Evolutionary conservation across 2,329 filamentous ascomycete genomes (phyloP), one percentile per base, ranked within the genome.

Genomic region (Bipolaris victoriae): DNA sequence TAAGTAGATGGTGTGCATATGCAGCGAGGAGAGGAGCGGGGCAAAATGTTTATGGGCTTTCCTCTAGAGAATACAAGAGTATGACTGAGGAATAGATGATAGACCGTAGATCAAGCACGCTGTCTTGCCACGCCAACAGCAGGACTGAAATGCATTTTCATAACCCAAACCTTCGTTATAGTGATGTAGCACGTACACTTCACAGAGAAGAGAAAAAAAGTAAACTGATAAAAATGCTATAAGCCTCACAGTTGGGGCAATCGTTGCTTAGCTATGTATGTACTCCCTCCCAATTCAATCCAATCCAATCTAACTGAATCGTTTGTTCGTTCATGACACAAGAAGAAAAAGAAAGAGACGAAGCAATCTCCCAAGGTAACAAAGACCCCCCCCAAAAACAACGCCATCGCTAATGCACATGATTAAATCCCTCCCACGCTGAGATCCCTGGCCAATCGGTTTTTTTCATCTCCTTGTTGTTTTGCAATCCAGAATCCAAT

Each of bases 341-440:
- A 31, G 31, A 33, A 20, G 9, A 16, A 15, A 39, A 3, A 49
- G 16, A 39, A 26, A 18, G 7, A 13, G 29, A 31, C 10, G 10
- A 31, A 9, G 11, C 29, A 11, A 31, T 31, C 29, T 31, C 29
- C 10, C 29, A 31, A 13, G 10, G 29, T 13, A 31, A 31, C 29
- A 31, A 29, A 29, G 26, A 29, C 26, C 7, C 26, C 9, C 2
- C 5, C 16, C 16, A 16, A 29, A 31, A 31, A 31, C 20, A 67
- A 71, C 68, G 65, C 70, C 70, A 55, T 65, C 68, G 70, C 70
- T 72, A 58, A 72, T 72, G 69, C 70, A 68, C 59, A 58, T 61
- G 64, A 22, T 10, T 33, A 58, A 57, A 63, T 59, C 60, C 29
- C 1, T 31, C 15, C 22, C 4, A 43, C 20, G 9, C 2, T 11